These are phyloP conservation scores for Limnomonas spitsbergensis DNA, from an alignment of 139 green algal genomes.

Conservation along the genomic window DNA sequence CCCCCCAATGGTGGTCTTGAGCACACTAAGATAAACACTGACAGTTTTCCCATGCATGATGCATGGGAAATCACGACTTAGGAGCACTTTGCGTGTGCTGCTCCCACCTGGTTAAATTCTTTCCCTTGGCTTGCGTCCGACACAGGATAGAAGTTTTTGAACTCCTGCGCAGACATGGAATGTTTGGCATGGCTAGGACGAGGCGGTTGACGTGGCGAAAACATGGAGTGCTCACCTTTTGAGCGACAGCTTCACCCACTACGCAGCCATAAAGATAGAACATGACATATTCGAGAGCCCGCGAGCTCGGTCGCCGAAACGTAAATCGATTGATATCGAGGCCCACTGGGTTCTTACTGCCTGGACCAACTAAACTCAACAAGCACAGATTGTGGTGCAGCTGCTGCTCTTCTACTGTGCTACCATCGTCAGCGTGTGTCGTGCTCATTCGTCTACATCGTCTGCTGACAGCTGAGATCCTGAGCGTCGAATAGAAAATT, in stretches of 20 bases:
- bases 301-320: constrained; percentile 44
- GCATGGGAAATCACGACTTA: too few relatives aligned
- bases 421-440: constrained; percentile 3
- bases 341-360: background rate
- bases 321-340: constrained; percentile 27
- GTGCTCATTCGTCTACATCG: too few relatives aligned
- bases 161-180: constrained; percentile 26
- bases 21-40: too few relatives aligned
- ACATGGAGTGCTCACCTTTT: constrained; percentile 16
- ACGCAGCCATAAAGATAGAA: constrained; percentile 28
- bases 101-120: constrained; percentile 49
- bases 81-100: constrained; percentile 1
- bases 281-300: constrained; percentile 43
- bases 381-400: constrained; percentile 40
- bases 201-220: background rate
- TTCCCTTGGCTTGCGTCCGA: constrained; percentile 40
- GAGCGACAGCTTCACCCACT: constrained; percentile 18
- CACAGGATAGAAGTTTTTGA: constrained; percentile 38
- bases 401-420: constrained; percentile 26
- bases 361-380: constrained; percentile 18
- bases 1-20: too few relatives aligned
- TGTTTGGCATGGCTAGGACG: background rate
- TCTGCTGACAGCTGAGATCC: too few relatives aligned
- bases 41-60: too few relatives aligned
- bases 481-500: too few relatives aligned